Evolutionary conservation across 495 filamentous ascomycete genomes (phyloP).

Genomic region (Saxophila tyrrhenica): DNA sequence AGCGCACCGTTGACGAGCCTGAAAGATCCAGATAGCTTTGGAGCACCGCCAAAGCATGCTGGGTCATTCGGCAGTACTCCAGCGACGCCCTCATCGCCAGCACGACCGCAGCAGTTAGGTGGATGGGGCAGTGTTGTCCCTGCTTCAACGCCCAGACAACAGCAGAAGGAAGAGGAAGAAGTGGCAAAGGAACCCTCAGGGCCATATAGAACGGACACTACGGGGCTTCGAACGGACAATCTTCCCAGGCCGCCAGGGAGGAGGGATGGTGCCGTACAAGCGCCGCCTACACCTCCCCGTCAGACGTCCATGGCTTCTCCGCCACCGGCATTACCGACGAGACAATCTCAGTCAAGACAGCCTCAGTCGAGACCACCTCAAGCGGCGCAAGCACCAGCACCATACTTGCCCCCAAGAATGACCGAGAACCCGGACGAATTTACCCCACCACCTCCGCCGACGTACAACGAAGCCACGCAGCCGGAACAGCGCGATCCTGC

Average conservation of each 20-base stretch:
- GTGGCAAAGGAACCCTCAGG: slow-evolving; percentile 42
- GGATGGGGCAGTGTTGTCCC: slow-evolving; percentile 3
- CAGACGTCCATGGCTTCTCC: slow-evolving; percentile 25
- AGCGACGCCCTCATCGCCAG: background rate
- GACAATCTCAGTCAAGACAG: background rate
- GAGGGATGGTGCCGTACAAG: slow-evolving; percentile 23
- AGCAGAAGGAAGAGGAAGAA: slow-evolving; percentile 29
- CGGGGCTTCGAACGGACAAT: slow-evolving; percentile 54
- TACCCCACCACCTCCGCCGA: slow-evolving; percentile 41
- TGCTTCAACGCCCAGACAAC: slow-evolving; percentile 15
- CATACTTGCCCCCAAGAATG: slow-evolving; percentile 62
- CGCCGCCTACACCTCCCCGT: slow-evolving; percentile 4
- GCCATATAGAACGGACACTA: slow-evolving; percentile 60
- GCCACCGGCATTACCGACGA: slow-evolving; percentile 8
- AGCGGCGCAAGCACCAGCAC: slow-evolving; percentile 46
- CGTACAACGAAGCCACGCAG: slow-evolving; percentile 35
- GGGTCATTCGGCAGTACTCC: background rate
- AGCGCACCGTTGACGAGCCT: slow-evolving; percentile 64
- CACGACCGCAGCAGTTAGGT: slow-evolving; percentile 1
- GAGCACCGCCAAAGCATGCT: slow-evolving; percentile 67
- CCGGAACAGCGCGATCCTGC: slow-evolving; percentile 20
- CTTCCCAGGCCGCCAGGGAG: slow-evolving; percentile 60
- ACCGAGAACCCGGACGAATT: slow-evolving; percentile 37
- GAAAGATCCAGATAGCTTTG: slow-evolving; percentile 74
- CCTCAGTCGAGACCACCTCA: slow-evolving; percentile 21